These are phyloP conservation scores for Lodderomyces jiufengensis DNA, from an alignment of 1,139 yeast genomes.

Conservation along the genomic window DNA sequence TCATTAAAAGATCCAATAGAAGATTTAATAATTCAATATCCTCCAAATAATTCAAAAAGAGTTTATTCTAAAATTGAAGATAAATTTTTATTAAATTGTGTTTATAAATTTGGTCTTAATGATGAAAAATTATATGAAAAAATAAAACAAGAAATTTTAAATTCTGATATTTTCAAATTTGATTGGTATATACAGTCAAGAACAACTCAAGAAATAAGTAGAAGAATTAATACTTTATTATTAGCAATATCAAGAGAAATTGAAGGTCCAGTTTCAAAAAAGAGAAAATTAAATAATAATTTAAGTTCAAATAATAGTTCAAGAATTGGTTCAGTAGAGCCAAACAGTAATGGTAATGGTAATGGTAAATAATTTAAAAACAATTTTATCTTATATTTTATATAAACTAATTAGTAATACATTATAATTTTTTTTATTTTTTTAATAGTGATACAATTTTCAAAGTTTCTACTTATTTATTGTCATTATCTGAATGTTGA, in stretches of 20 bases:
- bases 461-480: neutral
- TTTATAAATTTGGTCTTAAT: conserved; percentile 74
- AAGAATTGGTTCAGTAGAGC: conserved; percentile 35
- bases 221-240: conserved; percentile 77
- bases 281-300: conserved; percentile 26
- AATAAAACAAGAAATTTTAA: conserved; percentile 70
- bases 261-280: conserved; percentile 59
- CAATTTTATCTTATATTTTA: too few relatives aligned
- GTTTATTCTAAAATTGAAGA: conserved; percentile 85
- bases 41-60: conserved; percentile 88
- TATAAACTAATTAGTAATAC: too few relatives aligned
- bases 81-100: conserved; percentile 69
- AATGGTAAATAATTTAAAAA: neutral
- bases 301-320: conserved; percentile 20
- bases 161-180: conserved; percentile 73
- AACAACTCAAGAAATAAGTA: conserved; percentile 76
- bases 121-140: conserved; percentile 68
- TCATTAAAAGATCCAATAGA: conserved; percentile 67
- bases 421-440: conserved; percentile 2
- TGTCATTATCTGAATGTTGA: conserved; percentile 4
- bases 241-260: conserved; percentile 76
- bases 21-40: conserved; percentile 73
- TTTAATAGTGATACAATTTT: too few relatives aligned
- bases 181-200: conserved; percentile 90
- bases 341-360: too few relatives aligned